A percentile compares a stretch with the other conserved stretches of the same genome.
Evolutionary conservation across 768 basidiomycete species (phyloP).

Genomic region (Auricularia sp.): DNA sequence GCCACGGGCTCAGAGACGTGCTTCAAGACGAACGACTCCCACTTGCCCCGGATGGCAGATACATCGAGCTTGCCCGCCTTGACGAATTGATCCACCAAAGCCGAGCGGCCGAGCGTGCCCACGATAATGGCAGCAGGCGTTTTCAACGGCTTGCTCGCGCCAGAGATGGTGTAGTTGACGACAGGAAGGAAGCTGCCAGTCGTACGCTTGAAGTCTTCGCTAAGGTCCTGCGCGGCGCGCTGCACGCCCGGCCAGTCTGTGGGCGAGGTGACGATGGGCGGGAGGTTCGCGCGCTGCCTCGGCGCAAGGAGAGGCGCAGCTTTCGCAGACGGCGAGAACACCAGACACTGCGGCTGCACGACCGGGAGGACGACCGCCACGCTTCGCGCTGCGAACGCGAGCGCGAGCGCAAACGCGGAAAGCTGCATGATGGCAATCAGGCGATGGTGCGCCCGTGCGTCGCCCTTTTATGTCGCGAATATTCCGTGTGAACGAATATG

Average conservation of each 20-base stretch:
- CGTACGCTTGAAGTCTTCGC: conserved; percentile 49
- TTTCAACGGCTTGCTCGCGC: conserved; percentile 3
- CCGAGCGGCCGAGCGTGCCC: conserved; percentile 52
- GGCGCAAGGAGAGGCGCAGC: neutral
- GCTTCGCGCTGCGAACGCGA: too few species aligned
- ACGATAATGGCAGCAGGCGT: conserved; percentile 44
- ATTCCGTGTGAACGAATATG: too few species aligned
- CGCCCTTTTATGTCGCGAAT: too few species aligned
- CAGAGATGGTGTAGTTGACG: conserved; percentile 39
- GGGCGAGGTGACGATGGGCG: conserved; percentile 39
- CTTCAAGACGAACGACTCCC: conserved; percentile 52
- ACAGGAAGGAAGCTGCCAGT: conserved; percentile 43
- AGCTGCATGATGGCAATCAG: too few species aligned
- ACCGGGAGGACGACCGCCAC: neutral
- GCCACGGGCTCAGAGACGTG: conserved; percentile 47
- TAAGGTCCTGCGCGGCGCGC: conserved; percentile 50
- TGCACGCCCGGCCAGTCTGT: conserved; percentile 60
- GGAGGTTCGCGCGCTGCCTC: neutral
- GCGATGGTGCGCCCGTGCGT: too few species aligned
- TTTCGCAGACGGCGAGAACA: neutral
- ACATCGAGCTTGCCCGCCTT: conserved; percentile 46
- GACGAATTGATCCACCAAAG: conserved; percentile 42
- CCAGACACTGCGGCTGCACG: neutral
- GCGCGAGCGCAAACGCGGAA: too few species aligned
- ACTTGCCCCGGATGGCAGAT: conserved; percentile 48